Base-by-base conservation (phyloP, 306 rosid genomes). In the Luffa aegyptiaca region DNA sequence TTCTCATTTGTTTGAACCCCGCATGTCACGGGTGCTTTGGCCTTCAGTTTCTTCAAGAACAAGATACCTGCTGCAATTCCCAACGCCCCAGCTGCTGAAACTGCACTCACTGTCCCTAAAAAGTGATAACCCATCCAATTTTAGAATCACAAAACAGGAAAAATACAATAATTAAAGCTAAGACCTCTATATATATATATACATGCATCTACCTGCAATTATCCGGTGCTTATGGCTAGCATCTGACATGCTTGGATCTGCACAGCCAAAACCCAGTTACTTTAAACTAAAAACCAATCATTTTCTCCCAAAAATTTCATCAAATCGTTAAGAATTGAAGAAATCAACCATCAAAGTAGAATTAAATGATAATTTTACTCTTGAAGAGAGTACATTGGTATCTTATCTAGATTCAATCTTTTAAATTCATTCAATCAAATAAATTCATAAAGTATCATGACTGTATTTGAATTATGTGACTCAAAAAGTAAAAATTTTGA, bases 1-100 rank as follows among this genome's bases (percentile, higher is more conserved):
- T 95, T 95, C 45, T 91, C 98, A 20, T 90, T 95, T 83, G 64
- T 89, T 85, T 95, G 97, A 82, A 95, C 96, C 80, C 99, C 97
- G 84, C 97, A 91, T 16, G 97, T 90, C 3, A 89, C 92, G 49
- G 96, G 96, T 74, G 96, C 91, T 86, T 86, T 91, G 21, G 90
- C 93, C 77, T 90, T 91, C 84, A 90, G 86, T 90, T 87, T 95
- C 88, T 80, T 86, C 79, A 89, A 48, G 85, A 87, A 91, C 97
- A 95, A 91, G 82, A 93, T 83, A 53, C 86, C 91, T 78, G 93
- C 97, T 83, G 94, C 99, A 80, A 95, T 84, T 84, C 99, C 97
- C 53, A 95, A 46, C 39, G 86, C 92, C 21, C 97, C 90, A 17
- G 93, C 97, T 12, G 88, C 97, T 7, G 97, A 89, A 62, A 92